A percentile compares a stretch with the other conserved stretches of the same genome.
These are phyloP conservation scores for Thymus mandschuricus DNA, from an alignment of 257 asterid species.

Conservation along the genomic window DNA sequence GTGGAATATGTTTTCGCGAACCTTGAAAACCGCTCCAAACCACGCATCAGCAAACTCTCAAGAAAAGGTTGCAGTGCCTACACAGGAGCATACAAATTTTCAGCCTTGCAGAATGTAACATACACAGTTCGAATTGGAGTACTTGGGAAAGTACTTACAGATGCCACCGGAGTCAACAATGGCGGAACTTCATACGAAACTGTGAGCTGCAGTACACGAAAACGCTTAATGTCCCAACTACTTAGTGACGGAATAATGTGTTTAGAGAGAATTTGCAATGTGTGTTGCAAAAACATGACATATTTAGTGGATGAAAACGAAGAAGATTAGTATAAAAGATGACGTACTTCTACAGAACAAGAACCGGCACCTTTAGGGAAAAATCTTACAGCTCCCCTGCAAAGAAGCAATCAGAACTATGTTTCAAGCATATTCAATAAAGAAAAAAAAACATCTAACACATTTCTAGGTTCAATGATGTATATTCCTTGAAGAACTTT, in stretches of 20 bases:
- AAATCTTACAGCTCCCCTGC: constrained; percentile 97
- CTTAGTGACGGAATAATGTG: too few relatives aligned
- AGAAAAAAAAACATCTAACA: neutral
- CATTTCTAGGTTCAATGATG: constrained; percentile 18
- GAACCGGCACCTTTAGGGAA: constrained; percentile 80
- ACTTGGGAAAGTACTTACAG: constrained; percentile 52
- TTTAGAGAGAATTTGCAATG: neutral
- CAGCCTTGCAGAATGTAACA: neutral
- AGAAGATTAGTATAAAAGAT: constrained; percentile 31
- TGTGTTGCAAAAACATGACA: neutral
- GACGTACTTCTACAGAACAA: constrained; percentile 74
- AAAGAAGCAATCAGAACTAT: constrained; percentile 28
- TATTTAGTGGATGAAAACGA: neutral
- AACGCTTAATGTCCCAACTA: constrained; percentile 15
- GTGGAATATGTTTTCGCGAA: constrained; percentile 60
- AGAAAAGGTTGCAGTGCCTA: constrained; percentile 88
- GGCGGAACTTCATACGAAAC: constrained; percentile 96
- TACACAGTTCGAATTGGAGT: neutral
- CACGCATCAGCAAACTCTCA: constrained; percentile 66
- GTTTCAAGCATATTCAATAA: constrained; percentile 20
- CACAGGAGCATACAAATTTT: neutral
- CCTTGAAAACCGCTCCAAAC: constrained; percentile 64
- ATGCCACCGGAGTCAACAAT: constrained; percentile 85
- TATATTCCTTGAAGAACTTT: neutral
- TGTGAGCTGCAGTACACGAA: constrained; percentile 68